Evolutionary conservation across 345 rosid genomes (phyloP).

Genomic region (Aquilaria sinensis): DNA sequence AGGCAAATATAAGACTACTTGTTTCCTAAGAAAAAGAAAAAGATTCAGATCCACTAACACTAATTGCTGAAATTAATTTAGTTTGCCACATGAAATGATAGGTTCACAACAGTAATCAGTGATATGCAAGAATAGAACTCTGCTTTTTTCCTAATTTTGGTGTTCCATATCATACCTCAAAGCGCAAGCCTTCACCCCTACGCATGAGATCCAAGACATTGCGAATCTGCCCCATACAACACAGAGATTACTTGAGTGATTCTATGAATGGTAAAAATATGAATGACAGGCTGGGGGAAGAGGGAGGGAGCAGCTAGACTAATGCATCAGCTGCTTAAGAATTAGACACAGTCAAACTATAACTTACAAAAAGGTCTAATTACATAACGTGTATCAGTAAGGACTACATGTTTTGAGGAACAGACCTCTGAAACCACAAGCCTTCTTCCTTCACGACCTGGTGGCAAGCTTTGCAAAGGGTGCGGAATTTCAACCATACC

Average conservation of each 20-base stretch:
- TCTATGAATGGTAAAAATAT: not conserved
- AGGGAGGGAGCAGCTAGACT: not conserved
- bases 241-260: conserved; percentile 4
- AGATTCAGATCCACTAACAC: not conserved
- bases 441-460: conserved; percentile 70
- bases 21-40: not conserved
- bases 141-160: not conserved
- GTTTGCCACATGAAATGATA: not conserved
- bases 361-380: not conserved
- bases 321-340: not conserved
- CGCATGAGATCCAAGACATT: conserved; percentile 82
- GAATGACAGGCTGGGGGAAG: no score
- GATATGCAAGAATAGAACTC: not conserved
- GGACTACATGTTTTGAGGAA: conserved; percentile 5
- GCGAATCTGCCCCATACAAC: conserved; percentile 45
- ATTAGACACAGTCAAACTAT: not conserved
- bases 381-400: not conserved
- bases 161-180: conserved; percentile 47
- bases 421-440: conserved; percentile 71
- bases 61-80: not conserved
- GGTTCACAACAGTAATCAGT: not conserved
- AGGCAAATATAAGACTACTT: conserved; percentile 10
- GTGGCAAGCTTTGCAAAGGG: conserved; percentile 46
- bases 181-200: conserved; percentile 66
- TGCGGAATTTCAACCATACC: conserved; percentile 44